phyloP scores from a whole-genome alignment of 148 eudicot genomes.

The Vaccinium macrocarpon region DNA sequence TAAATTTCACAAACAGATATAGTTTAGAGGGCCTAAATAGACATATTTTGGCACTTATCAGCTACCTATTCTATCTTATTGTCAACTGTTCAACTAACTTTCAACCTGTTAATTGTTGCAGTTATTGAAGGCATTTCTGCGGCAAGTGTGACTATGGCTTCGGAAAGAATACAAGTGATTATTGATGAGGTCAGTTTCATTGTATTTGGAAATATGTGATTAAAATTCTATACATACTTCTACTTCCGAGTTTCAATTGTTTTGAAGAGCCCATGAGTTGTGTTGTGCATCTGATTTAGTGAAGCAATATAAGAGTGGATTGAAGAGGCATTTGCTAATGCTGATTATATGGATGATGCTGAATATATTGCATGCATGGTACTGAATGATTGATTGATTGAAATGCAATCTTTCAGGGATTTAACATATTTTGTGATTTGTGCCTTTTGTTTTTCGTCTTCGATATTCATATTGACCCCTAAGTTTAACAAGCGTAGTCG shows the following conservation, averaged over 20 bases:
- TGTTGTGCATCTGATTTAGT: neutral
- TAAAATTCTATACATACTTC: constrained; percentile 4
- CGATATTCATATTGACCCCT: neutral
- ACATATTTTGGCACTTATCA: neutral
- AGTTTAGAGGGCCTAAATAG: no score
- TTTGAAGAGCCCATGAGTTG: neutral
- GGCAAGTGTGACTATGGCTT: constrained; percentile 21
- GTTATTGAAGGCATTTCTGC: constrained; percentile 24
- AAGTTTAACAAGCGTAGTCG: neutral
- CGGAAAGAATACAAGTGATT: constrained; percentile 23
- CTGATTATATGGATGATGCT: neutral
- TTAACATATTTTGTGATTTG: neutral
- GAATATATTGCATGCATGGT: neutral
- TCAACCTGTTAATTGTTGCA: constrained; percentile 14
- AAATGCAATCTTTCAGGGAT: neutral
- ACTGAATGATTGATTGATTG: neutral
- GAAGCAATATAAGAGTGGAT: neutral
- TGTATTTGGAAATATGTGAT: neutral
- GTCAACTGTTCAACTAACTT: constrained; percentile 8
- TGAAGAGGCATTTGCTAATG: neutral
- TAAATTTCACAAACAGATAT: no score
- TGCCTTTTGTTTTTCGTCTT: neutral
- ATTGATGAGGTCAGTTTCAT: constrained; percentile 25
- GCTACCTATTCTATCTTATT: constrained; percentile 7
- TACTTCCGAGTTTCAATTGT: neutral